These are phyloP conservation scores for Yarrowia galli DNA, from an alignment of 1,139 yeast genomes.

Conservation along the genomic window DNA sequence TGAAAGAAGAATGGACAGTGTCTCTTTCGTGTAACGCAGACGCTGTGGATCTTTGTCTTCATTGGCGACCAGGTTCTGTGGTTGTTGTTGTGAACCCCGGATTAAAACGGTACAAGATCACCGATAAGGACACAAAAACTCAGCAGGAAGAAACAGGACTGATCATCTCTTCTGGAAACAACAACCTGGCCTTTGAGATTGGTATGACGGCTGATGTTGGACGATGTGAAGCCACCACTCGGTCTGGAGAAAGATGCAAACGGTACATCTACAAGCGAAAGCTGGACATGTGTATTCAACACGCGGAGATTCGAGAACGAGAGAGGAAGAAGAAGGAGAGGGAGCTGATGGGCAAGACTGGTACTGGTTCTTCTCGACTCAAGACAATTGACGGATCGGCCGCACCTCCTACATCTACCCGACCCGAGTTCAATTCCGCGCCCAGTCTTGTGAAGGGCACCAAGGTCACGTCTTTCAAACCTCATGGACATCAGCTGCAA, in stretches of 20 bases:
- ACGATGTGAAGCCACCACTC: slow-evolving; percentile 1
- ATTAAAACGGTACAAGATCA: neutral
- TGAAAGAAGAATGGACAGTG: slow-evolving; percentile 20
- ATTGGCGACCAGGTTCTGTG: neutral
- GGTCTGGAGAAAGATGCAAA: neutral
- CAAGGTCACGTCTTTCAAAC: neutral
- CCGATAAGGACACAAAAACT: neutral
- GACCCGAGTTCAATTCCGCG: slow-evolving; percentile 20
- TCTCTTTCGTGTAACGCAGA: neutral
- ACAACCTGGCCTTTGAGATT: slow-evolving; percentile 18
- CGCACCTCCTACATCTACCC: neutral
- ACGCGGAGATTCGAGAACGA: neutral
- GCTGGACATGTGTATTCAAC: slow-evolving; percentile 13
- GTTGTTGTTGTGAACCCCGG: slow-evolving; percentile 3
- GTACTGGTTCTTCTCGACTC: neutral
- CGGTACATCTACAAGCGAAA: slow-evolving; percentile 3
- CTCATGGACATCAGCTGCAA: neutral
- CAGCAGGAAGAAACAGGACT: neutral
- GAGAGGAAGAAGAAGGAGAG: slow-evolving; percentile 4
- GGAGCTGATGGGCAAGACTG: neutral
- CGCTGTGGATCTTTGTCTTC: slow-evolving; percentile 4
- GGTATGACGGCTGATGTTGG: slow-evolving; percentile 14
- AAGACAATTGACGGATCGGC: neutral
- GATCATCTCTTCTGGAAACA: neutral
- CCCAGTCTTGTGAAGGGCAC: slow-evolving; percentile 3